phyloP scores from a whole-genome alignment of 345 rosid species.

The Firmiana major region DNA sequence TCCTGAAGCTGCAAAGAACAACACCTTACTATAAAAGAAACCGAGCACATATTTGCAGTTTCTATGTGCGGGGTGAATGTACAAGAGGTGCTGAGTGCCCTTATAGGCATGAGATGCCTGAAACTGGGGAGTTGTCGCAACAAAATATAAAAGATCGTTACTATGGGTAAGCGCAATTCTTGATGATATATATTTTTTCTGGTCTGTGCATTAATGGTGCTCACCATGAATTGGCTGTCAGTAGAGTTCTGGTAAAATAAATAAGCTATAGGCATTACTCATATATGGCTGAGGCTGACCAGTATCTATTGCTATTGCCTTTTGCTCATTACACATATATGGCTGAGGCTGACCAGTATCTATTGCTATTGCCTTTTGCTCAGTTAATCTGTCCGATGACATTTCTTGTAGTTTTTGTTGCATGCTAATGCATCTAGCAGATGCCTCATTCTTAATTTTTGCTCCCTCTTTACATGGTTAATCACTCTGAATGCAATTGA shows the following conservation, averaged over 20 bases:
- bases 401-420: background rate
- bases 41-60: slow-evolving; percentile 95
- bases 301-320: no score
- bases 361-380: background rate
- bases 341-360: background rate
- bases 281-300: no score
- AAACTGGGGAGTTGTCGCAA: slow-evolving; percentile 89
- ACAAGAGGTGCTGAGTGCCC: slow-evolving; percentile 97
- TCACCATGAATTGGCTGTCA: background rate
- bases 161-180: slow-evolving; percentile 59
- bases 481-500: no score
- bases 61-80: slow-evolving; percentile 88
- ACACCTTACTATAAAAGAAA: slow-evolving; percentile 89
- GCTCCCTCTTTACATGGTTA: no score
- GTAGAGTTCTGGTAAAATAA: background rate
- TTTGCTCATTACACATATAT: no score
- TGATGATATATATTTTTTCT: background rate
- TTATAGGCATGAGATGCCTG: slow-evolving; percentile 93
- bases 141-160: slow-evolving; percentile 97
- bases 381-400: background rate
- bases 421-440: no score
- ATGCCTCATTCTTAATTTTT: no score
- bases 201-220: background rate
- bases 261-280: background rate
- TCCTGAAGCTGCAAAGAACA: slow-evolving; percentile 90